A percentile compares a stretch with the other conserved stretches of the same genome.
These are phyloP conservation scores for Colletotrichum sp. DNA, from an alignment of 2,329 filamentous ascomycete genomes.

Conservation along the genomic window DNA sequence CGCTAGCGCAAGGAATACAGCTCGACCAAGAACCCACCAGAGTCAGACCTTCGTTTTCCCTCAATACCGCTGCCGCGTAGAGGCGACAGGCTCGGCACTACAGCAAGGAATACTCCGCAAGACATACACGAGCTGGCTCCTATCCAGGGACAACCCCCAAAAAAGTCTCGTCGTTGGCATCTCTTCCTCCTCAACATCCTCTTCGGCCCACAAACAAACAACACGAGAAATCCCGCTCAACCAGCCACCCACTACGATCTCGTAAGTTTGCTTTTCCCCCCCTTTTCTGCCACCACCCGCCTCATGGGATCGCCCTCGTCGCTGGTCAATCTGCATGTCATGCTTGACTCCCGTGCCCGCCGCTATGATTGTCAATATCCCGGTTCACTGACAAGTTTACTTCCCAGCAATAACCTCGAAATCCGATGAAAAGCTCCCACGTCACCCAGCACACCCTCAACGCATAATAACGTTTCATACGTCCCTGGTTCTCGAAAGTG, in stretches of 20 bases:
- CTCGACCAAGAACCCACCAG: constrained; percentile 10
- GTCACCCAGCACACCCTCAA: constrained; percentile 12
- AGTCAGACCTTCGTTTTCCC: constrained; percentile 19
- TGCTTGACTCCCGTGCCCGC: constrained; percentile 1
- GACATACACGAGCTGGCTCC: constrained; percentile 6
- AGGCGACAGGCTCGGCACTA: background rate
- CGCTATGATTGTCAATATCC: constrained; percentile 8
- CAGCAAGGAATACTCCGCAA: constrained; percentile 2
- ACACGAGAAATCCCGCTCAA: background rate
- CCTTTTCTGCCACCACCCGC: constrained; percentile 1
- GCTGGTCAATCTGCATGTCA: constrained; percentile 13
- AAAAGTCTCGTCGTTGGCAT: background rate
- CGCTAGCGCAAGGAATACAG: constrained; percentile 20
- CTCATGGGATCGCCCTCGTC: background rate
- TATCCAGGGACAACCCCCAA: background rate
- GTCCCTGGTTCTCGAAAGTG: constrained; percentile 8
- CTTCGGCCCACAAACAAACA: background rate
- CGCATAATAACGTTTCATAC: constrained; percentile 32
- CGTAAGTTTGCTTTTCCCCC: background rate
- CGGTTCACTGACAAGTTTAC: constrained; percentile 17
- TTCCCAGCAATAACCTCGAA: constrained; percentile 3
- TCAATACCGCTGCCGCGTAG: constrained; percentile 1
- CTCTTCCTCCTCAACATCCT: background rate
- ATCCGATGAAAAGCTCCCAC: constrained; percentile 19
- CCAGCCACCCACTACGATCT: background rate